These are phyloP conservation scores for Terfezia boudieri DNA, from an alignment of 495 filamentous ascomycete species.

Conservation along the genomic window DNA sequence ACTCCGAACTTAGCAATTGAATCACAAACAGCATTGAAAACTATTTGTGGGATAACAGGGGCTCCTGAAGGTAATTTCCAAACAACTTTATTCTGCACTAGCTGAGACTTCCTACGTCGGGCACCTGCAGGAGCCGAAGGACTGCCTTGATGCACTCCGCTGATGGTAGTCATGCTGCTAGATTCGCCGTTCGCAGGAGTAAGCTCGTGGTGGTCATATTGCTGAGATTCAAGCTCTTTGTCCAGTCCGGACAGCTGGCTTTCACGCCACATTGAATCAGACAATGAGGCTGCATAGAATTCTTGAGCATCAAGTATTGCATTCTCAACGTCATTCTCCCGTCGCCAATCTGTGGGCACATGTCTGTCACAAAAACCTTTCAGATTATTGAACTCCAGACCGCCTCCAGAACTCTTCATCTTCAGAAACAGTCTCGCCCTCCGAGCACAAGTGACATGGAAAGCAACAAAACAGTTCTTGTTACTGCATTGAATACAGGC, in stretches of 20 bases:
- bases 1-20: slow-evolving; percentile 61
- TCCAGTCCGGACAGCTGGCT: background rate
- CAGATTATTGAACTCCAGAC: slow-evolving; percentile 65
- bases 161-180: background rate
- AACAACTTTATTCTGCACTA: slow-evolving; percentile 36
- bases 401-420: slow-evolving; percentile 70
- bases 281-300: background rate
- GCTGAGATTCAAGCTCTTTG: background rate
- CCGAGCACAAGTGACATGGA: slow-evolving; percentile 91
- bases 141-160: background rate
- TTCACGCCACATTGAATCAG: background rate
- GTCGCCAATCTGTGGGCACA: slow-evolving; percentile 68
- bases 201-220: background rate
- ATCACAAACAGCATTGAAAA: slow-evolving; percentile 58
- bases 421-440: slow-evolving; percentile 73
- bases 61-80: slow-evolving; percentile 94
- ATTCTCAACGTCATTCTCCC: slow-evolving; percentile 49
- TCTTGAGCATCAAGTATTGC: slow-evolving; percentile 28
- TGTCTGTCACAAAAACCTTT: slow-evolving; percentile 97
- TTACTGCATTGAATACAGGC: slow-evolving; percentile 97
- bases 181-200: background rate
- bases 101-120: slow-evolving; percentile 17
- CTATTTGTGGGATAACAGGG: slow-evolving; percentile 70
- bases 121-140: background rate
- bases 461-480: slow-evolving; percentile 91